Percentiles rank a stretch among this genome's conserved stretches.
phyloP scores from a whole-genome alignment of 768 basidiomycete genomes.

The Lactifluus pinguis region DNA sequence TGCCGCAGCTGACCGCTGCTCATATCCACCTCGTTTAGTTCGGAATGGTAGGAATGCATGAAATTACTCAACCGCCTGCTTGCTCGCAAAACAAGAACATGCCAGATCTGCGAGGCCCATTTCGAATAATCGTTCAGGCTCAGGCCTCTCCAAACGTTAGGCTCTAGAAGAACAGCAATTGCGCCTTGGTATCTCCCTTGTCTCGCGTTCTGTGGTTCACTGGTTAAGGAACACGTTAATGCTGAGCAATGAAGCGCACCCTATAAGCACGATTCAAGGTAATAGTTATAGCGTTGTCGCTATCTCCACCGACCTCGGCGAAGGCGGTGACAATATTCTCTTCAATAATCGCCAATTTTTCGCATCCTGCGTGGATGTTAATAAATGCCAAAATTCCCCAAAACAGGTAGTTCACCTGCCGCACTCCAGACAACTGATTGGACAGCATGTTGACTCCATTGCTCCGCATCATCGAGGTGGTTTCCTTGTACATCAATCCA shows the following conservation, averaged over 20 bases:
- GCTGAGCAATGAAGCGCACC: constrained; percentile 29
- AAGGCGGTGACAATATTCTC: constrained; percentile 65
- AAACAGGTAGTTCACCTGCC: constrained; percentile 38
- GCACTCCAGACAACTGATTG: constrained; percentile 67
- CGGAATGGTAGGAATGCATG: not conserved
- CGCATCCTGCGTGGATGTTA: constrained; percentile 44
- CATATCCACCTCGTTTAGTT: constrained; percentile 1
- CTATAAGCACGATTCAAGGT: constrained; percentile 60
- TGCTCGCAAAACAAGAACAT: constrained; percentile 57
- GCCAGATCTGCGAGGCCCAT: constrained; percentile 76
- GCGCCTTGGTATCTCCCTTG: constrained; percentile 59
- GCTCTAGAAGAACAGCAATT: constrained; percentile 54
- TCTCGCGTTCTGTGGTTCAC: constrained; percentile 44
- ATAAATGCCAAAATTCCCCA: not conserved
- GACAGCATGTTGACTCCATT: constrained; percentile 66
- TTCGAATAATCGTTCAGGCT: constrained; percentile 52
- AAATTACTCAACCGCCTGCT: constrained; percentile 46
- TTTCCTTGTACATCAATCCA: constrained; percentile 54
- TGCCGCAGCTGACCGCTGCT: constrained; percentile 55
- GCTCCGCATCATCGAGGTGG: constrained; percentile 43
- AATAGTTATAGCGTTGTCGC: constrained; percentile 52
- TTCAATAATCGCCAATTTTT: constrained; percentile 53
- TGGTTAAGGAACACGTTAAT: not conserved
- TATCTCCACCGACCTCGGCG: constrained; percentile 45
- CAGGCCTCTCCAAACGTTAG: constrained; percentile 61